Evolutionary conservation across 2,329 filamentous ascomycete species (phyloP).

Genomic region (Clonostachys solani): DNA sequence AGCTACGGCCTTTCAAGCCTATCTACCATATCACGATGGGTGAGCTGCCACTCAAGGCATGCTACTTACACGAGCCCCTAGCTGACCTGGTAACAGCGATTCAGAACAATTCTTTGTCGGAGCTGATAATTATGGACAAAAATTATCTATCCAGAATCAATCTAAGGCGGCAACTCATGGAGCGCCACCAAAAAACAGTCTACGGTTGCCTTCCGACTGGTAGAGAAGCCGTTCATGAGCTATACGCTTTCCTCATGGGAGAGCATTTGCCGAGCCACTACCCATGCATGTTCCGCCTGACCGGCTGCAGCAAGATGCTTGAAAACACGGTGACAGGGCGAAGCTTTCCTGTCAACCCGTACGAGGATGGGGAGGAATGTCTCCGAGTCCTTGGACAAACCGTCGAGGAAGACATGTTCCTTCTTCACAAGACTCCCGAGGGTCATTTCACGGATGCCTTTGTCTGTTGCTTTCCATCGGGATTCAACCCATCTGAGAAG

Average conservation of each 20-base stretch:
- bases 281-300: conserved; percentile 40
- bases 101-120: conserved; percentile 33
- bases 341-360: conserved; percentile 17
- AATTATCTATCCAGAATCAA: conserved; percentile 41
- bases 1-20: conserved; percentile 44
- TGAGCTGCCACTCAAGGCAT: conserved; percentile 11
- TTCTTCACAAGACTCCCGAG: conserved; percentile 33
- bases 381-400: conserved; percentile 40
- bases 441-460: conserved; percentile 42
- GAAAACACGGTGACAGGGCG: conserved; percentile 32
- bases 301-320: conserved; percentile 19
- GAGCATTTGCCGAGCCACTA: conserved; percentile 43
- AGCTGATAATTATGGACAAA: conserved; percentile 47
- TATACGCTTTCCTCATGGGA: conserved; percentile 41
- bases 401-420: conserved; percentile 51
- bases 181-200: conserved; percentile 28
- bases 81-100: conserved; percentile 24
- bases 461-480: conserved; percentile 46
- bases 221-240: conserved; percentile 35
- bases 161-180: conserved; percentile 30
- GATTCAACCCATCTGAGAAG: conserved; percentile 46
- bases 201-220: conserved; percentile 36
- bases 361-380: conserved; percentile 18
- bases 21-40: conserved; percentile 53
- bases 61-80: background rate